Evolutionary conservation across 805 yeast species (phyloP), one percentile per base, ranked within the genome.

Genomic region (Wickerhamiella spandovensis): DNA sequence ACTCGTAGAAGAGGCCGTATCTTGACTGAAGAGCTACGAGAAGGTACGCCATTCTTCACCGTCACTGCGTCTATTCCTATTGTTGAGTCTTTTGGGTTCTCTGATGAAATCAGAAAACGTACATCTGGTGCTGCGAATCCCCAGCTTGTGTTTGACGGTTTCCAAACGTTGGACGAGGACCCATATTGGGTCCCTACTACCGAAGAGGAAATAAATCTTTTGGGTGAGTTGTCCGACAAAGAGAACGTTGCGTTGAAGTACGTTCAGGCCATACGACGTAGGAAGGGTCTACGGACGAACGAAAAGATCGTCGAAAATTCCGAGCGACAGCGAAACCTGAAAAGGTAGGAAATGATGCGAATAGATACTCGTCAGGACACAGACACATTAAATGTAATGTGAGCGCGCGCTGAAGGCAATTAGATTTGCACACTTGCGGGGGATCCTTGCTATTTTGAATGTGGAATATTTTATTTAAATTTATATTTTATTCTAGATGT

Each of bases 121-220:
- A 90, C 98, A 0, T 85, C 95, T 1, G 99, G 99, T 52, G 95
- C 96, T 2, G 98, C 98, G 2, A 83, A 85, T 59, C 98, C 99
- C 0, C 98, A 92, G 65, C 72, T 92, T 48, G 85, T 89, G 9
- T 92, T 90, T 61, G 76, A 84, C 25, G 97, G 97, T 0, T 92
- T 77, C 63, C 92, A 88, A 60, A 70, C 81, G 55, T 77, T 90
- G 48, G 95, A 88, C 56, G 77, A 83, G 56, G 97, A 92, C 71
- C 99, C 99, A 44, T 92, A 84, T 72, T 92, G 99, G 99, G 95
- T 92, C 15, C 99, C 99, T 13, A 85, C 92, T 2, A 92, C 98
- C 0, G 97, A 86, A 59, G 97, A 88, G 64, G 98, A 92, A 64
- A 67, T 92, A 44, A 97, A 92, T 64, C 94, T 87, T 52, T 70